Conservation (phyloP, 1,284 basidiomycete genomes). For the Hemileia vastatrix region DNA sequence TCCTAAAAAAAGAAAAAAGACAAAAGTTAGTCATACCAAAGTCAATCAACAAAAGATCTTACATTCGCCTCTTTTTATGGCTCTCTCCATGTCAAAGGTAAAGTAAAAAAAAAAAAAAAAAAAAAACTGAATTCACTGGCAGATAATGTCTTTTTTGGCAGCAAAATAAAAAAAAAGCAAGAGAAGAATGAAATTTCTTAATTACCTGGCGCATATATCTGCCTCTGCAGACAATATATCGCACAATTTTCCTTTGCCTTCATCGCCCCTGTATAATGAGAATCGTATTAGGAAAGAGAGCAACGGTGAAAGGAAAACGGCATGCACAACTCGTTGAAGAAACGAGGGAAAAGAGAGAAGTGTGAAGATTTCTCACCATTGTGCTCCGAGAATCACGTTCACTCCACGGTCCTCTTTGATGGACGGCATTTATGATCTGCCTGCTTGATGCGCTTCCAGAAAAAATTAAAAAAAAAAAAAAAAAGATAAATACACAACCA, state of each 20-base stretch:
- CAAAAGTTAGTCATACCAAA: not conserved
- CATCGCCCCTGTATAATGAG: conserved; percentile 8
- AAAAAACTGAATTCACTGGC: not conserved
- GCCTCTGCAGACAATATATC: conserved; percentile 18
- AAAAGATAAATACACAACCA: too few relatives aligned
- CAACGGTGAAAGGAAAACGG: not conserved
- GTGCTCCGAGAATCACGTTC: conserved; percentile 21
- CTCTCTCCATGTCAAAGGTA: not conserved
- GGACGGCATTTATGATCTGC: too few relatives aligned
- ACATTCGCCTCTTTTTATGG: not conserved
- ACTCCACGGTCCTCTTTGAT: conserved; percentile 10
- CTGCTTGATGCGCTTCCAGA: too few relatives aligned
- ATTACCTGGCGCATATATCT: conserved; percentile 22
- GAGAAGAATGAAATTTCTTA: not conserved
- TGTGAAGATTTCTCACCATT: conserved; percentile 7
- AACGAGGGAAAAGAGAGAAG: not conserved
- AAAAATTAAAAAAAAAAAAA: too few relatives aligned
- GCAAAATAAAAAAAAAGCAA: not conserved
- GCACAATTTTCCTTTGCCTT: conserved; percentile 24
- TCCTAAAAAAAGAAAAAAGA: not conserved
- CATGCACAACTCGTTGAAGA: too few relatives aligned
- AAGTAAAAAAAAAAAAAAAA: not conserved
- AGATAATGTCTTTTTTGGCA: not conserved
- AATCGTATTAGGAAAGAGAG: not conserved
- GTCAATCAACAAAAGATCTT: not conserved